A percentile compares a stretch with the other conserved stretches of the same genome.
These are phyloP conservation scores for Oryza officinalis DNA, from an alignment of 176 grass and related monocot species.

Conservation along the genomic window DNA sequence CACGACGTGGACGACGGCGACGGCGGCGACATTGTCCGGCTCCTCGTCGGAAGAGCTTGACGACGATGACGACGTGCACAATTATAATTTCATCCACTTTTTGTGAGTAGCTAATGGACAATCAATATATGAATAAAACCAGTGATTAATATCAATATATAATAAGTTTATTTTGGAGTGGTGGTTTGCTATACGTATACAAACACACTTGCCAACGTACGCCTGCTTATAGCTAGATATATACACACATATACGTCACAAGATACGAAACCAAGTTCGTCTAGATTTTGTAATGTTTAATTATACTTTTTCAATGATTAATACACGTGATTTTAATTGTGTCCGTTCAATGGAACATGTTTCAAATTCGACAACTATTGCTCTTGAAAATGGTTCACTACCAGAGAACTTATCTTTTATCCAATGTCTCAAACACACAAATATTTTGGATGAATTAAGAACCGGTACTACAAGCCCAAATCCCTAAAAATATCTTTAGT, in stretches of 20 bases:
- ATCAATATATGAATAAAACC: background rate
- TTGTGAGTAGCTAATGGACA: conserved; percentile 25
- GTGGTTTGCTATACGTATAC: background rate
- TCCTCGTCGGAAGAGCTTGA: conserved; percentile 18
- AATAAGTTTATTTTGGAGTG: conserved; percentile 5
- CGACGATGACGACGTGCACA: background rate
- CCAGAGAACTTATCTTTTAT: no score
- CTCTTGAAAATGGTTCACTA: no score
- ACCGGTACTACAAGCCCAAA: no score
- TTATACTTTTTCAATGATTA: background rate
- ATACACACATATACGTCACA: no score
- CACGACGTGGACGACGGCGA: background rate
- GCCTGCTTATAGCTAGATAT: no score
- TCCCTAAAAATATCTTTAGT: no score
- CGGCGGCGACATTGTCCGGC: conserved; percentile 14
- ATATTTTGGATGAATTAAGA: no score
- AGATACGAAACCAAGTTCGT: background rate
- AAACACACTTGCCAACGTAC: background rate
- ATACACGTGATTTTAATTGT: background rate
- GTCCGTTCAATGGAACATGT: background rate
- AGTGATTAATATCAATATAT: background rate
- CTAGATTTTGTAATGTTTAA: background rate
- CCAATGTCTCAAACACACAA: no score
- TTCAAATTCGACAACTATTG: no score
- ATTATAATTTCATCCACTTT: conserved; percentile 37